phyloP scores from a whole-genome alignment of 768 basidiomycete genomes.

The Hortiboletus flavorubellus region DNA sequence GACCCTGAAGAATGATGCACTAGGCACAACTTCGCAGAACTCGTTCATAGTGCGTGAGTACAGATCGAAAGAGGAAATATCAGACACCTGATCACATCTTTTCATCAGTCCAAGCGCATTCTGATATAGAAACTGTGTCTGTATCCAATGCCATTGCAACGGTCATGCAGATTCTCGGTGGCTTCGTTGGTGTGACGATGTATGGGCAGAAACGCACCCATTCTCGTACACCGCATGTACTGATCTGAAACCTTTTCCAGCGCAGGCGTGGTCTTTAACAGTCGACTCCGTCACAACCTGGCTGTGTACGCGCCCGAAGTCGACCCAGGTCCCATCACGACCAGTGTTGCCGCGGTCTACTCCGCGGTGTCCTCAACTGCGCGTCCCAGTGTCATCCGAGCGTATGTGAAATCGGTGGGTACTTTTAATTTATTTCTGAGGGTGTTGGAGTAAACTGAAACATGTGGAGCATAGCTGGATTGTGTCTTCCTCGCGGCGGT shows the following conservation, averaged over 20 bases:
- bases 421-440: not conserved
- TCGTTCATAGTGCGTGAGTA: slow-evolving; percentile 9
- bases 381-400: slow-evolving; percentile 8
- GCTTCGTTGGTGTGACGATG: slow-evolving; percentile 9
- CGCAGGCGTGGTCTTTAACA: slow-evolving; percentile 8
- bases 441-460: not conserved
- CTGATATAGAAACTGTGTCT: slow-evolving; percentile 2
- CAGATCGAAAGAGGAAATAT: too few species aligned
- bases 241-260: not conserved
- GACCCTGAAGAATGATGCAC: not conserved
- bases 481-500: slow-evolving; percentile 13
- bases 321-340: slow-evolving; percentile 6
- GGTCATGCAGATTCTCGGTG: slow-evolving; percentile 14
- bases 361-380: not conserved
- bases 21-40: slow-evolving; percentile 11
- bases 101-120: slow-evolving; percentile 7
- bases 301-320: slow-evolving; percentile 7
- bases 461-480: slow-evolving; percentile 3
- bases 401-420: slow-evolving; percentile 13
- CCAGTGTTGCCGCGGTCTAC: slow-evolving; percentile 9
- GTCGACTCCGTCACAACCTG: slow-evolving; percentile 7
- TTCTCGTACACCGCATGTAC: not conserved
- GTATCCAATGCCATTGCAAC: slow-evolving; percentile 7
- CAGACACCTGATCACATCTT: not conserved
- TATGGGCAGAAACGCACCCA: not conserved